Percentiles rank a stretch among this genome's conserved stretches.
phyloP scores from a whole-genome alignment of 139 green algal species.

The Chlamydomonas schloesseri region DNA sequence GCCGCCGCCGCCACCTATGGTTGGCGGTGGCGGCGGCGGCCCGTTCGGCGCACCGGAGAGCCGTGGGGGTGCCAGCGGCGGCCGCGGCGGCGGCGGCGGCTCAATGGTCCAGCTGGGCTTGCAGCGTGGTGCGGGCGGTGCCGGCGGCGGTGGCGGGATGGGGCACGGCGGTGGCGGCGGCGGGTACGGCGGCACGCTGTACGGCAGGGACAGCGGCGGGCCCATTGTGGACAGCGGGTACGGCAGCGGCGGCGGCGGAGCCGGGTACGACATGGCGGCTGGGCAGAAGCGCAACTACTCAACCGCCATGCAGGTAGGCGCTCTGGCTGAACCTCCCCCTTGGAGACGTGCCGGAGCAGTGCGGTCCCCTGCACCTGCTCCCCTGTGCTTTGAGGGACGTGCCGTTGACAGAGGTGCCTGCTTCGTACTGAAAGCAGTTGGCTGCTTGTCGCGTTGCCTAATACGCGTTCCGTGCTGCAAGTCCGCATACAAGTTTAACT shows the following conservation, averaged over 20 bases:
- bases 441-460: neutral
- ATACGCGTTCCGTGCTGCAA: too few relatives aligned
- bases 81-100: neutral
- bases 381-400: neutral
- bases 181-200: neutral
- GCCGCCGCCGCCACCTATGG: neutral
- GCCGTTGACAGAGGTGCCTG: neutral
- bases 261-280: constrained; percentile 27
- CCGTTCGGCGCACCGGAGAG: neutral
- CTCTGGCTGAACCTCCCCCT: too few relatives aligned
- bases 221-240: neutral
- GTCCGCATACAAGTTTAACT: neutral
- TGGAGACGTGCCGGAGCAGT: neutral
- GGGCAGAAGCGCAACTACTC: constrained; percentile 45
- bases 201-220: constrained; percentile 1
- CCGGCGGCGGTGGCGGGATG: neutral
- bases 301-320: constrained; percentile 34
- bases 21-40: neutral
- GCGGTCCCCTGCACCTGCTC: neutral
- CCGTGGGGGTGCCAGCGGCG: neutral
- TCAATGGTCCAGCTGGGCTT: constrained; percentile 35
- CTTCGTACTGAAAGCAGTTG: too few relatives aligned
- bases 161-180: neutral
- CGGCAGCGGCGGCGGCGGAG: neutral
- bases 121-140: neutral